Evolutionary conservation across 441 rosid species (phyloP).

Genomic region (Populus hybrid): DNA sequence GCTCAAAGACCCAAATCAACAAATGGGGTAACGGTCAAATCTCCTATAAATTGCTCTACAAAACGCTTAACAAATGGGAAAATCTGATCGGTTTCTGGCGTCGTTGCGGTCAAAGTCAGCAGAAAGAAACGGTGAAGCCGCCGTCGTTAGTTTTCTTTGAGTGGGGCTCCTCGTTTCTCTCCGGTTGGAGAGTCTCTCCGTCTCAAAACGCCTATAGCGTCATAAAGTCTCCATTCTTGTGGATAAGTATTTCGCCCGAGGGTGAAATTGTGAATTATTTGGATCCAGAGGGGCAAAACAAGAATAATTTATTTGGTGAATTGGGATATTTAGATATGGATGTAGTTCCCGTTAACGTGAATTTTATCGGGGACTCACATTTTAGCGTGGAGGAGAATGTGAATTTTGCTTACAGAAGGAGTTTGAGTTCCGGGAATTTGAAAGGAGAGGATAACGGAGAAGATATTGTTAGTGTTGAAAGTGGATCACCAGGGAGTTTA

Average conservation of each 20-base stretch:
- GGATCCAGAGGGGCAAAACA: conserved; percentile 44
- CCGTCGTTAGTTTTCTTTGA: conserved; percentile 73
- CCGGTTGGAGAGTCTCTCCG: conserved; percentile 63
- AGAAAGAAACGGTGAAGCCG: conserved; percentile 27
- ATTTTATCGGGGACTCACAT: conserved; percentile 65
- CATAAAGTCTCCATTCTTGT: conserved; percentile 57
- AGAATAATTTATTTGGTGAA: conserved; percentile 26
- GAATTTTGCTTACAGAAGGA: conserved; percentile 25
- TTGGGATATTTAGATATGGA: conserved; percentile 34
- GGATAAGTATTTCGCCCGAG: conserved; percentile 49
- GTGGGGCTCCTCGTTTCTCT: conserved; percentile 74
- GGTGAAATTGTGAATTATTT: conserved; percentile 55
- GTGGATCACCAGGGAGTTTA: conserved; percentile 40
- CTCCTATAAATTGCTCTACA: conserved; percentile 59
- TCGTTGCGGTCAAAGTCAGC: conserved; percentile 48
- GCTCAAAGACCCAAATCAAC: conserved; percentile 62
- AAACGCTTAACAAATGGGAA: conserved; percentile 56
- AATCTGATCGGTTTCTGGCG: conserved; percentile 96
- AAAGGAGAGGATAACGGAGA: conserved; percentile 39
- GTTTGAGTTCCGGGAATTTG: conserved; percentile 42
- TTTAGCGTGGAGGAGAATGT: conserved; percentile 68
- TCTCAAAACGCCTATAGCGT: conserved; percentile 42
- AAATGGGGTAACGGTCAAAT: conserved; percentile 72
- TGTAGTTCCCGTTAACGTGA: conserved; percentile 60
- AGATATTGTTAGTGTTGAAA: conserved; percentile 18